Base-by-base conservation (phyloP, 768 basidiomycete species). In the Bullera alba region DNA sequence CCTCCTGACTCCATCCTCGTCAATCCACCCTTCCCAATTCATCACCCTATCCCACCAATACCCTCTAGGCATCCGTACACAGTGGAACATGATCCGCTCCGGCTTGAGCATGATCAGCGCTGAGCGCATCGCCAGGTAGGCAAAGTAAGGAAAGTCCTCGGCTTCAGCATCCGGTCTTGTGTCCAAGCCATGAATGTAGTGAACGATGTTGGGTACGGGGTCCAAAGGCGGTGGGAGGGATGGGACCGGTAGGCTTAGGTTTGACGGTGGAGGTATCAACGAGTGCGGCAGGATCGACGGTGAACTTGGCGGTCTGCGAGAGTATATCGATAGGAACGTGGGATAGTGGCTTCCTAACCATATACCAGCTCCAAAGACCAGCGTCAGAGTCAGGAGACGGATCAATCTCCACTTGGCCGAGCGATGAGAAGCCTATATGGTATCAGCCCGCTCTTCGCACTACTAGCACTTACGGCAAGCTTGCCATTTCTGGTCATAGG, bases 101-200 rank as follows among this genome's bases (percentile, higher is more conserved):
- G 71, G 71, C 19, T 58, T 52, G 35, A 73, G 47, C 8, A 32
- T 48, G n/a, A 46, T 32, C 51, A 74, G 50, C 3, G 67, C 67
- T 16, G 62, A 65, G 5, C 65, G 48, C 57, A 73, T 64, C 41
- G 65, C 65, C 47, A 72, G 37, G 48, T 69, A 74, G 5, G 62
- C 63, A 42, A 60, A 70, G 44, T 70, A 70, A 4, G 67, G 65
- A 37, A 67, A 65, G 21, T 66, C 58, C 56, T 56, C 56, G 50
- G 57, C 42, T n/a, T n/a, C n/a, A n/a, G n/a, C n/a, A 57, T 51
- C 27, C n/a, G 56, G 54, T 5, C 53, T 55, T 4, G 59, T 50
- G 15, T 61, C 57, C 5, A 74, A 57, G 10, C 73, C 73, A 38
- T 63, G 72, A 6, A 74, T 67, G 41, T 71, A 71, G 48, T 71